Evolutionary conservation across 2,329 filamentous ascomycete species (phyloP).

Genomic region (Colletotrichum orbiculare): DNA sequence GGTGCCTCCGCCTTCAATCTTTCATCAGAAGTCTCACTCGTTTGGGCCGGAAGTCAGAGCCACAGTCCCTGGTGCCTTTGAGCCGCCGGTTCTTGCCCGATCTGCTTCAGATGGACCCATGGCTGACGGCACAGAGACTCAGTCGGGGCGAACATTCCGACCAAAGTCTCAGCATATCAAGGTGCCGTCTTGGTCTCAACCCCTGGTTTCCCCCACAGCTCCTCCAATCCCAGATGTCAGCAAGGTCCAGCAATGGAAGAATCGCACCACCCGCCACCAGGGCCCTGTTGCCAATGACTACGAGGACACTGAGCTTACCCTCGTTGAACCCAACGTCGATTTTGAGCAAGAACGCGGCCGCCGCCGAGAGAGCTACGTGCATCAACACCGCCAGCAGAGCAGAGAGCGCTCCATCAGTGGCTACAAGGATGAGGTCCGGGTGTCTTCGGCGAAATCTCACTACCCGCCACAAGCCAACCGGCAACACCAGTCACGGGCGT

Average conservation of each 20-base stretch:
- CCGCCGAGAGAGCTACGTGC: constrained; percentile 33
- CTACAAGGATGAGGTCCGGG: constrained; percentile 31
- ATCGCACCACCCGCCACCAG: constrained; percentile 7
- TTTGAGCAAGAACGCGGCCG: constrained; percentile 29
- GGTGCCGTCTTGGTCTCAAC: constrained; percentile 38
- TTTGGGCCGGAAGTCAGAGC: constrained; percentile 31
- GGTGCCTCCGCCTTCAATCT: constrained; percentile 4
- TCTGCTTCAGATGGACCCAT: constrained; percentile 20
- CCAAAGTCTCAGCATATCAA: constrained; percentile 13
- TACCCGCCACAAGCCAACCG: constrained; percentile 35
- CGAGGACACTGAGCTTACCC: constrained; percentile 15
- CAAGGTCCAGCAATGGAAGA: constrained; percentile 47
- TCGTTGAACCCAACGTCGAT: constrained; percentile 22
- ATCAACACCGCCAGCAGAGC: constrained; percentile 35
- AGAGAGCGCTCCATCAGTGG: constrained; percentile 33
- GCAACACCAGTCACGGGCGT: constrained; percentile 20
- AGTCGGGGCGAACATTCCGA: background rate
- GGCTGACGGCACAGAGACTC: background rate
- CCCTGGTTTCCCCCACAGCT: constrained; percentile 42
- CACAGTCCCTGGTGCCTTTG: background rate
- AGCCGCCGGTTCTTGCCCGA: constrained; percentile 16
- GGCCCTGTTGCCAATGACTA: background rate
- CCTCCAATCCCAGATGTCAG: constrained; percentile 45
- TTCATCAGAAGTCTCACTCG: constrained; percentile 27
- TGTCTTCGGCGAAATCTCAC: constrained; percentile 33